Percentiles rank a stretch among this genome's conserved stretches.
phyloP scores from a whole-genome alignment of 106 monocot species.

The Agapanthus africanus region DNA sequence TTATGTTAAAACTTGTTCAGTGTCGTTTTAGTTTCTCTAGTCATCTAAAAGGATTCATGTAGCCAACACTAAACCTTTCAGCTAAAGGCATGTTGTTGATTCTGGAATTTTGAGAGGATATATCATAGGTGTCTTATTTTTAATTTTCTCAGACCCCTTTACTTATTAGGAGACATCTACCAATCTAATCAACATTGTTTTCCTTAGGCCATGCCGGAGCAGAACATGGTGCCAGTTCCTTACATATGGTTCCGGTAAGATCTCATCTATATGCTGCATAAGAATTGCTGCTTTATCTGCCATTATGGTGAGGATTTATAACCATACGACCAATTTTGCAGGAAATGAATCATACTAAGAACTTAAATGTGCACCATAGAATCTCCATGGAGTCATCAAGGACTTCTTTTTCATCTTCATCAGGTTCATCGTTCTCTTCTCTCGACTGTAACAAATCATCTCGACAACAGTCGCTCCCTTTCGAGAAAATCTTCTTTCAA shows the following conservation, averaged over 20 bases:
- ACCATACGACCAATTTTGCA: slow-evolving; percentile 11
- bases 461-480: slow-evolving; percentile 31
- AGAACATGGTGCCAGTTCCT: slow-evolving; percentile 15
- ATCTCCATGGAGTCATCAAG: slow-evolving; percentile 57
- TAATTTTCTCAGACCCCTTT: no score
- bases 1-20: no score
- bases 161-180: no score
- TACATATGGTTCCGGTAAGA: slow-evolving; percentile 41
- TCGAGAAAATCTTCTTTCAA: slow-evolving; percentile 15
- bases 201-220: no score
- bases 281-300: neutral
- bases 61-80: no score
- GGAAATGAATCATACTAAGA: slow-evolving; percentile 60
- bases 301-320: neutral
- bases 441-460: slow-evolving; percentile 52
- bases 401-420: slow-evolving; percentile 72
- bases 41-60: no score
- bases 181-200: no score
- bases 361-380: slow-evolving; percentile 46
- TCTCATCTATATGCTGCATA: neutral
- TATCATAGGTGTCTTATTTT: no score
- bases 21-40: no score
- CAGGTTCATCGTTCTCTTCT: slow-evolving; percentile 81
- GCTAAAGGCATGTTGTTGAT: no score
- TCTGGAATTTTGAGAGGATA: no score